These are phyloP conservation scores for Quercus parvula DNA, from an alignment of 306 rosid genomes.

Conservation along the genomic window DNA sequence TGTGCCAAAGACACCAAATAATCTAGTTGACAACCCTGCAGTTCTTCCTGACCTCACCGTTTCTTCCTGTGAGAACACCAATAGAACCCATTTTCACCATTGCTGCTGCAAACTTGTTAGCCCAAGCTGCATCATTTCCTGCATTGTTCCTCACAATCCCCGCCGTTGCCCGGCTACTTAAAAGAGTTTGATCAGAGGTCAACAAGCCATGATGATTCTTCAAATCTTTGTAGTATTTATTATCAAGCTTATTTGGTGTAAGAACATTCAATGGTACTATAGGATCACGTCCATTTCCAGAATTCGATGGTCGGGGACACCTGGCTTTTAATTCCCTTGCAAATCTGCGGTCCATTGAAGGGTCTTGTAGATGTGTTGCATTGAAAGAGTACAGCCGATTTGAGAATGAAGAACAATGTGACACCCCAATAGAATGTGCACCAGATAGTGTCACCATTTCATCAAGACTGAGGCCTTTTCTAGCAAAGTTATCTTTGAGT, in stretches of 20 bases:
- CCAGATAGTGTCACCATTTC: conserved; percentile 1
- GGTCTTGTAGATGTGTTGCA: conserved; percentile 12
- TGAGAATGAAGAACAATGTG: conserved; percentile 13
- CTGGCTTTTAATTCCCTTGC: background rate
- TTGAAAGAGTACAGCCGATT: background rate
- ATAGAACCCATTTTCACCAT: too few species aligned
- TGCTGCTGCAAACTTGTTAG: conserved; percentile 25
- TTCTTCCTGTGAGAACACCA: conserved; percentile 15
- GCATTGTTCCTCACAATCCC: conserved; percentile 29
- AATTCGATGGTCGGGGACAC: background rate
- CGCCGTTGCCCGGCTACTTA: conserved; percentile 10
- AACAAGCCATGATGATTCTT: conserved; percentile 21
- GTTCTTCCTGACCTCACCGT: conserved; percentile 37
- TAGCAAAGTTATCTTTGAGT: conserved; percentile 1
- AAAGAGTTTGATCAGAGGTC: conserved; percentile 31
- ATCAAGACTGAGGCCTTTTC: background rate
- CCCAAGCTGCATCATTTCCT: conserved; percentile 18
- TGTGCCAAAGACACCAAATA: background rate
- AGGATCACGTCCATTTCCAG: background rate
- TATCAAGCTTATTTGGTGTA: conserved; percentile 25
- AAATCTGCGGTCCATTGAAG: background rate
- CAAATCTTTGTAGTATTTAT: conserved; percentile 17
- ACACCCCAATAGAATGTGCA: conserved; percentile 5
- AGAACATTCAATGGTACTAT: conserved; percentile 15
- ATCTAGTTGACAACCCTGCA: conserved; percentile 14